Evolutionary conservation across 352 stramenopile species (phyloP).

Genomic region (Phytophthora pseudosyringae): DNA sequence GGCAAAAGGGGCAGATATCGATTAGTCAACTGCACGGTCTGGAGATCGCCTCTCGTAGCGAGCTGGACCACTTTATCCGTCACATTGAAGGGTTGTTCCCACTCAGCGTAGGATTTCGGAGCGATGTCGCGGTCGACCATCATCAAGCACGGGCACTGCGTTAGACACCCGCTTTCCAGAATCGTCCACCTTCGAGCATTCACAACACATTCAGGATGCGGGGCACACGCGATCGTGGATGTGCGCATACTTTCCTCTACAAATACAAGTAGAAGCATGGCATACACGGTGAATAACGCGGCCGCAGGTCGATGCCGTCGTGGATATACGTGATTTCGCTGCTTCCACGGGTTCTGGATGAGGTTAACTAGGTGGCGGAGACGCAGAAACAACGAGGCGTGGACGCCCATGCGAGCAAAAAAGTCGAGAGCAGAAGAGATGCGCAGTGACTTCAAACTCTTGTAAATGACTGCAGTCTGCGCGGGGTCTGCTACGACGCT

Average conservation of each 20-base stretch:
- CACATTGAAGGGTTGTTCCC: slow-evolving; percentile 36
- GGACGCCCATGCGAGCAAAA: slow-evolving; percentile 33
- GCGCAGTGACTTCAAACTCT: slow-evolving; percentile 41
- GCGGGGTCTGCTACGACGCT: slow-evolving; percentile 34
- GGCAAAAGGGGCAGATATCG: slow-evolving; percentile 39
- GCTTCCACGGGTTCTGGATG: slow-evolving; percentile 10
- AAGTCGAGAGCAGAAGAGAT: slow-evolving; percentile 36
- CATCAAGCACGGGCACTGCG: slow-evolving; percentile 49
- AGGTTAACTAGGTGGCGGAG: slow-evolving; percentile 20
- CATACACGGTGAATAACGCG: slow-evolving; percentile 2
- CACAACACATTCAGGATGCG: slow-evolving; percentile 36
- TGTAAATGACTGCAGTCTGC: slow-evolving; percentile 34
- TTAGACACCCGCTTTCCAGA: slow-evolving; percentile 9
- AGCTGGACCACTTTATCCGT: slow-evolving; percentile 41
- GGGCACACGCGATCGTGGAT: slow-evolving; percentile 22
- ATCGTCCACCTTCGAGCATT: slow-evolving; percentile 40
- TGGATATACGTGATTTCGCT: slow-evolving; percentile 17
- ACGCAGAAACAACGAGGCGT: slow-evolving; percentile 31
- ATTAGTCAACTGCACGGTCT: slow-evolving; percentile 48
- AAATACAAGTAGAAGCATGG: slow-evolving; percentile 23
- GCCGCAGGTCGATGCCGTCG: slow-evolving; percentile 22
- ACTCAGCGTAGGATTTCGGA: slow-evolving; percentile 34
- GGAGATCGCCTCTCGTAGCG: slow-evolving; percentile 31
- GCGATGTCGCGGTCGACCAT: slow-evolving; percentile 41
- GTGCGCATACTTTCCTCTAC: slow-evolving; percentile 27